Evolutionary conservation across 2,329 filamentous ascomycete species (phyloP), one percentile per base, ranked within the genome.

Genomic region (Xylaria sp.): DNA sequence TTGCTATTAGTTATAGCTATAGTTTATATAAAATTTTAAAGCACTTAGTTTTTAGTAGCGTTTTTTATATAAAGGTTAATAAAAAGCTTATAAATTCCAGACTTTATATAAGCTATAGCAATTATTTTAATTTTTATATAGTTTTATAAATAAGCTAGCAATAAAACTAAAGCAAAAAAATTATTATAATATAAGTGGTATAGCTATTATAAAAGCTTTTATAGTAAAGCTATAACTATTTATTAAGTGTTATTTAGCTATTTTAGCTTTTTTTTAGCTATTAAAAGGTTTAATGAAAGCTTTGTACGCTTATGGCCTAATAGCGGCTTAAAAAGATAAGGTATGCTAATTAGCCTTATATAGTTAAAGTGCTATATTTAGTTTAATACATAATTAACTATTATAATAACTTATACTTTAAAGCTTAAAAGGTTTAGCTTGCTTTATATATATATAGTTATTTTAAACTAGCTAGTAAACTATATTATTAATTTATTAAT

Each of bases 51-150:
- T 36, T 51, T 33, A 20, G 2, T 10, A 53, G n/a, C 2, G 13
- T 50, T 31, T 31, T 50, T 50, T 38, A n/a, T 36, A 20, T 33
- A 20, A 20, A 36, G 3, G 4, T 53, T 36, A 20, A 36, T 36
- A 36, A 53, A 29, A 15, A 1, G 5, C 5, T 36, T 20, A 33
- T n/a, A 20, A n/a, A 53, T 1, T n/a, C n/a, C n/a, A n/a, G n/a
- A n/a, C n/a, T 36, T 53, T 36, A 17, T 53, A 20, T 36, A 36
- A 33, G 9, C 7, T 36, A 25, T 59, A 38, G 29, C n/a, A n/a
- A 6, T 59, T 49, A 59, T 38, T 11, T 38, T 39, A 59, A 49
- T 27, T 27, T 13, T 49, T 59, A 59, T 59, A 59, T 49, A 59
- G 5, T 25, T 9, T 29, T 27, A 6, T 38, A 59, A 27, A 49